Evolutionary conservation across 345 rosid genomes (phyloP), one percentile per base, ranked within the genome.

Genomic region (Syzygium aromaticum): DNA sequence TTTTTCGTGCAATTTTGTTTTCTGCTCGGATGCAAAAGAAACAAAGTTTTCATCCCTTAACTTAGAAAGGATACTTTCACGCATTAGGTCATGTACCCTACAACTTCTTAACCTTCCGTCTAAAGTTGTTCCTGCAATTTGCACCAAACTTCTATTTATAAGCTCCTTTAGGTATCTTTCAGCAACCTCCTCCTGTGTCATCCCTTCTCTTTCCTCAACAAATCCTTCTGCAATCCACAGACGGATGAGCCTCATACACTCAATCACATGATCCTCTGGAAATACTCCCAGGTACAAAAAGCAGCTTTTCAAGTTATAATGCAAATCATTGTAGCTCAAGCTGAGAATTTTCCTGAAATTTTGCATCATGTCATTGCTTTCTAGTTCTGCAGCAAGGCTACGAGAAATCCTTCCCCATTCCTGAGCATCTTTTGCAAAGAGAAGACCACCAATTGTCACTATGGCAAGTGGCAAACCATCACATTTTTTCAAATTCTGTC

Each of bases 81-180:
- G 12, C 27, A 56, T 56, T 22, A 22, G 5, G 28, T 57, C 14
- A 57, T 23, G 63, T 57, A 57, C 28, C 3, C 1, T 4, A 5
- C 3, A 25, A 0, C 28, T 0, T 25, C 6, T 57, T 25, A 57
- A 3, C 63, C 3, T 23, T 57, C 3, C 0, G 7, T 9, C 2
- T 4, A 1, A 4, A 25, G 0, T 25, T 25, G 28, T 57, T 25
- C 8, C 2, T 11, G 3, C 63, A 57, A 25, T 25, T 57, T 57
- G 63, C 7, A 27, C 64, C 30, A 59, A 59, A 27, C 16, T 27
- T 59, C 16, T 59, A 0, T 27, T 59, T 11, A 27, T 11, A 27
- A 59, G 64, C 64, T 27, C 64, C 8, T 27, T 27, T 0, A 59
- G 1, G 0, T 59, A 59, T 11, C 15, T 27, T 27, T 59, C 1